Evolutionary conservation across 495 filamentous ascomycete species (phyloP).

Genomic region (Xylaria longipes): DNA sequence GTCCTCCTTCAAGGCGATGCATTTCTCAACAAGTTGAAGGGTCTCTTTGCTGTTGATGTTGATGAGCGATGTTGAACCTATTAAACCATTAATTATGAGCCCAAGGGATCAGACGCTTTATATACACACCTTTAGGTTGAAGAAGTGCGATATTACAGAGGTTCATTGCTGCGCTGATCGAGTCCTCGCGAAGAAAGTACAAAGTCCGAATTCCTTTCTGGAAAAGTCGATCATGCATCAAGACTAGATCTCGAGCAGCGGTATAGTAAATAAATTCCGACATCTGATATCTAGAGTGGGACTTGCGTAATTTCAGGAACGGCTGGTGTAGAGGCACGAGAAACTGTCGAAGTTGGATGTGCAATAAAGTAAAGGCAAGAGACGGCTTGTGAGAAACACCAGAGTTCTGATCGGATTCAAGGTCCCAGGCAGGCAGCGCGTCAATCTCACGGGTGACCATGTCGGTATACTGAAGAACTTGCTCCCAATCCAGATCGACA

Average conservation of each 20-base stretch:
- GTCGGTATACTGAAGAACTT: slow-evolving; percentile 44
- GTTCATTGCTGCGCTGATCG: slow-evolving; percentile 41
- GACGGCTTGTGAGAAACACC: slow-evolving; percentile 34
- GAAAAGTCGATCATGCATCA: slow-evolving; percentile 41
- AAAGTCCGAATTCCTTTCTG: slow-evolving; percentile 41
- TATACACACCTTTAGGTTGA: slow-evolving; percentile 48
- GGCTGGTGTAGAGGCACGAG: slow-evolving; percentile 44
- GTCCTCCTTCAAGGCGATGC: slow-evolving; percentile 43
- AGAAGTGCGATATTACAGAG: slow-evolving; percentile 55
- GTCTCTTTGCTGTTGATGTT: slow-evolving; percentile 41
- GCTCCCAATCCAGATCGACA: slow-evolving; percentile 38
- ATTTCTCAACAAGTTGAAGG: slow-evolving; percentile 40
- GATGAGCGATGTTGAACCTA: slow-evolving; percentile 38
- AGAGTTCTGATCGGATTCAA: slow-evolving; percentile 27
- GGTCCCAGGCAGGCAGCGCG: slow-evolving; percentile 42
- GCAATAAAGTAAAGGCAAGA: slow-evolving; percentile 40
- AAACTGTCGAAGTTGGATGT: slow-evolving; percentile 44
- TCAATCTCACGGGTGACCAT: slow-evolving; percentile 43
- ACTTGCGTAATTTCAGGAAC: slow-evolving; percentile 40
- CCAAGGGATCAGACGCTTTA: background rate
- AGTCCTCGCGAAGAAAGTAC: slow-evolving; percentile 43
- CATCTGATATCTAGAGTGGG: slow-evolving; percentile 35
- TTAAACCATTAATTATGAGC: slow-evolving; percentile 27
- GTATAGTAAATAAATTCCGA: slow-evolving; percentile 45
- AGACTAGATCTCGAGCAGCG: slow-evolving; percentile 42